A percentile compares a stretch with the other conserved stretches of the same genome.
phyloP scores from a whole-genome alignment of 78 protist genomes.

The Diacronema lutheri region DNA sequence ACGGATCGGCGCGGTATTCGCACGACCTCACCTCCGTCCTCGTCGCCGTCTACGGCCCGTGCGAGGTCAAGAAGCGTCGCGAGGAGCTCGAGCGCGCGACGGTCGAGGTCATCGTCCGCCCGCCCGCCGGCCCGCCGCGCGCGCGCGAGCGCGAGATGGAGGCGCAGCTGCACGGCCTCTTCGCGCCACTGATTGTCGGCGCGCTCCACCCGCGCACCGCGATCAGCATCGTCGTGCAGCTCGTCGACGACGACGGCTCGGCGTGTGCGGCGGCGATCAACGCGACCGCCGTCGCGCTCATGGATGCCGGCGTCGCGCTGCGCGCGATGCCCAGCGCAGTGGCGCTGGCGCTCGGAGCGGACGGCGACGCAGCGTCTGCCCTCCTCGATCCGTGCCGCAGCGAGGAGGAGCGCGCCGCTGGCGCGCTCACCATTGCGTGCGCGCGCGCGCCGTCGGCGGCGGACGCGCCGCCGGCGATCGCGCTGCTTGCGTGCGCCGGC shows the following conservation, averaged over 20 bases:
- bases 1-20: neutral
- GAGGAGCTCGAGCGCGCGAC: neutral
- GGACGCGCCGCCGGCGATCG: no score
- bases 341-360: no score
- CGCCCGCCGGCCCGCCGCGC: neutral
- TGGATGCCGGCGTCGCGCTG: slow-evolving; percentile 6
- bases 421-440: no score
- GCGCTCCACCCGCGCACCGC: slow-evolving; percentile 1
- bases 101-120: slow-evolving; percentile 1
- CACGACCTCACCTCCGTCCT: neutral
- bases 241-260: slow-evolving; percentile 2
- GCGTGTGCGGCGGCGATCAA: neutral
- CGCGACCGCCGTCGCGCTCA: neutral
- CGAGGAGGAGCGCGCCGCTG: no score
- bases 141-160: neutral
- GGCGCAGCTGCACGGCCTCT: neutral
- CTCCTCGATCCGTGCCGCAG: no score
- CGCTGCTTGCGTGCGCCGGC: no score
- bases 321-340: neutral
- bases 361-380: no score
- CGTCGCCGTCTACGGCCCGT: slow-evolving; percentile 3
- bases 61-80: neutral
- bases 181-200: neutral
- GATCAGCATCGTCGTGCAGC: neutral
- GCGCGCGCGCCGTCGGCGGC: no score